Base-by-base conservation (phyloP, 805 yeast genomes). In the Lipomyces starkeyi region DNA sequence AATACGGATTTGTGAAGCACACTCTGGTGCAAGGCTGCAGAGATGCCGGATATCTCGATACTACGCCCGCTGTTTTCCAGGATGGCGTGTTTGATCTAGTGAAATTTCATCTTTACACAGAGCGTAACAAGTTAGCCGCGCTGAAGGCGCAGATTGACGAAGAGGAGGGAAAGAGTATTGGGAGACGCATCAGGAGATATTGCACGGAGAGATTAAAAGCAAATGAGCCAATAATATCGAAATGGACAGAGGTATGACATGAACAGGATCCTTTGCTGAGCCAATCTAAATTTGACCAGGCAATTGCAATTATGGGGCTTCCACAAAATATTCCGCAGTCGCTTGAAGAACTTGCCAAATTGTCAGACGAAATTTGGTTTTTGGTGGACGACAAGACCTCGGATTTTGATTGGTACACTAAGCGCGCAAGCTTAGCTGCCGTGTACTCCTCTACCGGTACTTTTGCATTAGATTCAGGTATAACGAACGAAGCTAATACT, bases 341-440 rank as follows among this genome's bases (percentile, higher is more conserved):
- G 0, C 73, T 90, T 61, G 85, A 84, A 49, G 96, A 91, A 75
- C 83, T 95, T 65, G 90, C 88, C 73, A 84, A 86, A 62, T 82
- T 93, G 65, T 84, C 92, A 13, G 98, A 94, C 79, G 98, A 95
- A 76, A 83, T 94, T 67, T 85, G 91, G 58, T 92, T 80, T 78
- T 87, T 86, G 73, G 87, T 97, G 0, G 95, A 93, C 11, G 98
- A 93, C 76, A 75, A 78, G 63, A 85, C 95, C 25, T 87, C 80
- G 22, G 97, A 92, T 77, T 88, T 90, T 76, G 89, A 91, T 2
- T 94, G 99, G 99, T 94, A 94, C 78, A 82, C 96, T n/a, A 91
- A 93, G 76, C 83, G 99, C 71, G 80, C 89, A 17, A 84, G 90
- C 8, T 76, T 94, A 17, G 84, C 91, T 29, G 83, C 90, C 1